Evolutionary conservation across 345 rosid genomes (phyloP), one percentile per base, ranked within the genome.

Genomic region (Syzygium jambos): DNA sequence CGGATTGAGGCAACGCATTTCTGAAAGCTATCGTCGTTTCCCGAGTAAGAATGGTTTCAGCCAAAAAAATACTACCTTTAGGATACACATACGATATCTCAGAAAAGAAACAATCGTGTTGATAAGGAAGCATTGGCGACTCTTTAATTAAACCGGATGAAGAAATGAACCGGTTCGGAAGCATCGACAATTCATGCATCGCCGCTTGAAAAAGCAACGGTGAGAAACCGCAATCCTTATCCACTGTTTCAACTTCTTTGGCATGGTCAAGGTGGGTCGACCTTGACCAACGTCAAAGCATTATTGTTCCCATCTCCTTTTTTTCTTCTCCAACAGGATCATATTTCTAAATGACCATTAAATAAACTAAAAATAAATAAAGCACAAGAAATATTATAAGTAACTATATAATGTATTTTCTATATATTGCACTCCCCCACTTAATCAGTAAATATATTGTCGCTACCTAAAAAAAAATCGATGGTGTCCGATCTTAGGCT

Each of bases 261-360:
- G 11, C 63, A 4, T 56, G n/a, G 27, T 10, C 25, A 25, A 59
- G 0, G 65, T 59, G 7, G 16, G 30, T 59, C 65, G 27, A 59
- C 53, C 30, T 6, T 0, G 25, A 12, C 34, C 68, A 14, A 13
- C 68, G 0, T 61, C 0, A 61, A 0, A 61, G 0, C 68, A 61
- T 61, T 61, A 6, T 5, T 0, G 68, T 61, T 27, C 27, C 68
- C 27, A 21, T 21, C 57, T 22, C n/a, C 22, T 55, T 1, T 22
- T 22, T 9, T 9, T 25, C 57, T 54, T 54, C 57, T 54, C 57
- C 25, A 6, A 19, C 9, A 54, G 25, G 57, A 19, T 19, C 57
- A 54, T 54, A 54, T 54, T 54, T 54, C 57, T 19, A 3, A 21
- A 19, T 54, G 57, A 21, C 57, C 10, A 54, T 54, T 54, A 54